phyloP scores from a whole-genome alignment of 352 stramenopile species.

The Globisporangium camurandrum region DNA sequence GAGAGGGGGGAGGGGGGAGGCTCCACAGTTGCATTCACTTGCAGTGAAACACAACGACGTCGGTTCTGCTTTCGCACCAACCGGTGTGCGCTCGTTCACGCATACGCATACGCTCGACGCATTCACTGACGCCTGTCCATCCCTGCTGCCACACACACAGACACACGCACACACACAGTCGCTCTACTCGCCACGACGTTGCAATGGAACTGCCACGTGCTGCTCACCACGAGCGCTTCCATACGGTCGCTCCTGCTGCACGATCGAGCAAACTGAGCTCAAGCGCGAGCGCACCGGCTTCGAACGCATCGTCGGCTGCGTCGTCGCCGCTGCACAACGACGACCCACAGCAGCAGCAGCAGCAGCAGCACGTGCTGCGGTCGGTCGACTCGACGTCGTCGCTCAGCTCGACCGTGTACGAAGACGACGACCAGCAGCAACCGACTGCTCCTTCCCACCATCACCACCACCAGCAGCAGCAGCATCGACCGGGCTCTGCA shows the following conservation, averaged over 20 bases:
- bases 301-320: constrained; percentile 3
- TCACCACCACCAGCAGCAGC: too few species aligned
- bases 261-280: constrained; percentile 1
- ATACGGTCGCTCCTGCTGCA: neutral
- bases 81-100: too few species aligned
- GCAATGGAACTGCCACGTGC: neutral
- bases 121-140: too few species aligned
- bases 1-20: too few species aligned
- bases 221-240: neutral
- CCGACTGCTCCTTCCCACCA: too few species aligned
- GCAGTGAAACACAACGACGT: too few species aligned
- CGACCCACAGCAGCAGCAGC: constrained; percentile 8
- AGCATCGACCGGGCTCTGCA: constrained; percentile 10
- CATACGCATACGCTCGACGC: too few species aligned
- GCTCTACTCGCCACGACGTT: neutral
- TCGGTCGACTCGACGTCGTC: constrained; percentile 19
- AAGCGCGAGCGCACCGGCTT: constrained; percentile 7
- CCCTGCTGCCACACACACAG: too few species aligned
- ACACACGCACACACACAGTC: neutral
- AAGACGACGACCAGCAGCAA: constrained; percentile 17
- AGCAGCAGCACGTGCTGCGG: constrained; percentile 9
- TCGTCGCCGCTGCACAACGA: constrained; percentile 7
- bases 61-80: too few species aligned
- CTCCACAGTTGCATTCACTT: neutral
- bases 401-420: constrained; percentile 18